phyloP scores from a whole-genome alignment of 2,329 filamentous ascomycete genomes.

The Diaporthe nobilis region DNA sequence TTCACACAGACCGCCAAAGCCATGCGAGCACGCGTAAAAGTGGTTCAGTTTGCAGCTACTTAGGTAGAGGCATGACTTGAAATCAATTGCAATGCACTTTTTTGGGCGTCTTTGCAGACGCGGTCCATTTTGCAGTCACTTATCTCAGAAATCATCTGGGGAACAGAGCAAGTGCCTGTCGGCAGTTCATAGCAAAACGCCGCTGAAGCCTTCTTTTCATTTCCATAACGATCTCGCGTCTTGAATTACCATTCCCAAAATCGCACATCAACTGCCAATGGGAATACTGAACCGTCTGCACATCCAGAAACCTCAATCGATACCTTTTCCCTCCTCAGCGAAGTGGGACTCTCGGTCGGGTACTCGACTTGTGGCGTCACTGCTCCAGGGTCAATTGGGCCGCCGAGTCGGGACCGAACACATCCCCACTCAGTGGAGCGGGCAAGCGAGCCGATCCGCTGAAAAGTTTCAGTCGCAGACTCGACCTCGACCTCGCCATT shows the following conservation, averaged over 20 bases:
- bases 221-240: neutral
- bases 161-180: neutral
- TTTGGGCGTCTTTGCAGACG: neutral
- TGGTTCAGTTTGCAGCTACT: neutral
- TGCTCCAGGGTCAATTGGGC: neutral
- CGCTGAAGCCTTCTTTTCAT: neutral
- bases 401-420: neutral
- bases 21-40: neutral
- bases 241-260: neutral
- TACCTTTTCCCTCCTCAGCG: neutral
- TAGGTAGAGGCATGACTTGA: neutral
- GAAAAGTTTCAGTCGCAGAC: conserved; percentile 27
- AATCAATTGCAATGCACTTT: neutral
- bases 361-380: neutral
- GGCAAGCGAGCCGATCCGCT: conserved; percentile 4
- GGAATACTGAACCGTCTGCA: neutral
- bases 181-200: neutral
- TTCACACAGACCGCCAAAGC: neutral
- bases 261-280: neutral
- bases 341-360: neutral
- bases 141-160: neutral
- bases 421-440: neutral
- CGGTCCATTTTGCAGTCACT: neutral
- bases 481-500: neutral
- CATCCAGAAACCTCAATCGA: neutral